A percentile compares a stretch with the other conserved stretches of the same genome.
phyloP scores from a whole-genome alignment of 2,329 filamentous ascomycete species.

The Fusarium denticulatum region DNA sequence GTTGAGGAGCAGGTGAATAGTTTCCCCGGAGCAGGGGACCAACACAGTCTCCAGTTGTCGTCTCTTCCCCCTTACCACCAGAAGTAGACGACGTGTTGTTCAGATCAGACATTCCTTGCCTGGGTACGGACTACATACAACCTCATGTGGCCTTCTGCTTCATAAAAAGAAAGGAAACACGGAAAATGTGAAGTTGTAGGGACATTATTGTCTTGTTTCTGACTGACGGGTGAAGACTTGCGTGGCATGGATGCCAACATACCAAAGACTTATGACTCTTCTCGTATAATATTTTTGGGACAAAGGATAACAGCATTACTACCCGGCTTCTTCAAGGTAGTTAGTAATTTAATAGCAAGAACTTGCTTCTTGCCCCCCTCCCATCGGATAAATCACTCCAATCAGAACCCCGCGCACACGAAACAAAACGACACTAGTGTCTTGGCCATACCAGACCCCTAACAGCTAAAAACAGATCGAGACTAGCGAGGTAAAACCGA shows the following conservation, averaged over 20 bases:
- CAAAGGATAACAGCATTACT: neutral
- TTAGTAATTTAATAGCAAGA: neutral
- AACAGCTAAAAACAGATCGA: neutral
- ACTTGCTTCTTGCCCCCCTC: neutral
- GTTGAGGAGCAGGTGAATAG: neutral
- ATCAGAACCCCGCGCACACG: neutral
- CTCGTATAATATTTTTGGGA: neutral
- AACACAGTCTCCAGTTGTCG: neutral
- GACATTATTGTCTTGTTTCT: neutral
- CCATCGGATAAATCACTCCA: neutral
- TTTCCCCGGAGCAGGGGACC: neutral
- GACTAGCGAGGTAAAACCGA: neutral
- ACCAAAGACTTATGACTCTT: rapidly evolving
- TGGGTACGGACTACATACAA: too few relatives aligned
- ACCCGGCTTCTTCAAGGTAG: neutral
- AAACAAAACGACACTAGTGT: neutral
- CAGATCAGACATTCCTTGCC: neutral
- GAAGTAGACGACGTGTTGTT: neutral
- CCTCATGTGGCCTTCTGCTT: rapidly evolving
- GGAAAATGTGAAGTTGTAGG: neutral
- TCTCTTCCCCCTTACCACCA: neutral
- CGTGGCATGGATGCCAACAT: too few relatives aligned
- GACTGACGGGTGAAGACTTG: neutral
- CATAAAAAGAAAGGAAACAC: rapidly evolving
- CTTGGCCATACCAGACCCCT: neutral